Percentiles rank a stretch among this genome's conserved stretches.
Conservation (phyloP, 768 basidiomycete species). For the Russula olivacea region DNA sequence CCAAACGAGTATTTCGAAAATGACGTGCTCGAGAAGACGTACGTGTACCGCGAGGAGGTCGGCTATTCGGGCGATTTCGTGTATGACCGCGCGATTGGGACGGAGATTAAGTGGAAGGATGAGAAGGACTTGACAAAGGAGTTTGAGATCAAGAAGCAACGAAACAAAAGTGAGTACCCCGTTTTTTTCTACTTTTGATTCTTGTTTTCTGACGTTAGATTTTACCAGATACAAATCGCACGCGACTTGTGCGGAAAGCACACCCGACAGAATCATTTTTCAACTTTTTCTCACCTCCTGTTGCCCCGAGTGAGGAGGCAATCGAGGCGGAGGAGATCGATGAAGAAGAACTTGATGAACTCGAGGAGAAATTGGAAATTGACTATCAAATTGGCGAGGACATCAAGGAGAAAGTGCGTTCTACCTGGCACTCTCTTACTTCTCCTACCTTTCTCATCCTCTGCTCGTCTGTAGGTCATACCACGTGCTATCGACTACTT, state of each 20-base stretch:
- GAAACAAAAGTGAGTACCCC: slow-evolving; percentile 79
- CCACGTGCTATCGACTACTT: slow-evolving; percentile 96
- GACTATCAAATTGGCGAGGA: slow-evolving; percentile 99
- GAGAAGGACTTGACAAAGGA: slow-evolving; percentile 97
- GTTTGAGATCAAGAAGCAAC: slow-evolving; percentile 98
- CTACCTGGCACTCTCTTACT: background rate
- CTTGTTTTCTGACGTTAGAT: background rate
- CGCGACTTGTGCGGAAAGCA: slow-evolving; percentile 77
- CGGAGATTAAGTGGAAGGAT: slow-evolving; percentile 94
- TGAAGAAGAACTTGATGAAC: slow-evolving; percentile 79
- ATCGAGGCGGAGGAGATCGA: slow-evolving; percentile 69
- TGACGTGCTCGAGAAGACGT: slow-evolving; percentile 81
- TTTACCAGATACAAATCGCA: slow-evolving; percentile 69
- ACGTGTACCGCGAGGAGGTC: slow-evolving; percentile 86
- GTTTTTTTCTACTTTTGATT: background rate
- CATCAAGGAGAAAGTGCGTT: slow-evolving; percentile 86
- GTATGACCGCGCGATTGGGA: slow-evolving; percentile 90
- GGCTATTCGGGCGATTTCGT: slow-evolving; percentile 97
- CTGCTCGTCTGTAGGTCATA: slow-evolving; percentile 55
- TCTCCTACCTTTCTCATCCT: background rate
- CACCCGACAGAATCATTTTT: slow-evolving; percentile 94
- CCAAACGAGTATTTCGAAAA: slow-evolving; percentile 88
- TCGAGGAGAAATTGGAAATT: slow-evolving; percentile 90
- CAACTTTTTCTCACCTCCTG: slow-evolving; percentile 92
- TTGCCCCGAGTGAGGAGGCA: slow-evolving; percentile 60